Conservation (phyloP, 2,329 filamentous ascomycete species). For the Ceratocystis colombiana region DNA sequence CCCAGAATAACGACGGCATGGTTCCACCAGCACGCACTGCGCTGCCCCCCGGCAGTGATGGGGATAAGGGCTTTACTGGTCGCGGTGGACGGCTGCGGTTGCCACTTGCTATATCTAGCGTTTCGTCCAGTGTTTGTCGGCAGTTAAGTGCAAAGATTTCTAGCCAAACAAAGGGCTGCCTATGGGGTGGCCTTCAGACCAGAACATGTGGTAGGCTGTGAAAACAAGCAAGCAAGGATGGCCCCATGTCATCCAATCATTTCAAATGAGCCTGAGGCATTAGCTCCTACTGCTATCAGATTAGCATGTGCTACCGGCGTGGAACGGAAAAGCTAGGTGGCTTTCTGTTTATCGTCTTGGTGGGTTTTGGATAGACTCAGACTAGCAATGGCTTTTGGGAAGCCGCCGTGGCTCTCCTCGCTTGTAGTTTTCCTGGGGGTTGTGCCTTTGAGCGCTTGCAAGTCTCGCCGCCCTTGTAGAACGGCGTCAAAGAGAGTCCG, state of each 20-base stretch:
- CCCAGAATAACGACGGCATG: neutral
- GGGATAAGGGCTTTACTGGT: neutral
- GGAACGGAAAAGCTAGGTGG: too few species aligned
- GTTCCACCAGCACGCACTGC: neutral
- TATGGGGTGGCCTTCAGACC: neutral
- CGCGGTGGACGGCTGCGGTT: neutral
- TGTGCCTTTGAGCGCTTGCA: too few species aligned
- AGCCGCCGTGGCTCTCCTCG: too few species aligned
- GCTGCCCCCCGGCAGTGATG: neutral
- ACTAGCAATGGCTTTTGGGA: too few species aligned
- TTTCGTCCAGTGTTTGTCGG: constrained; percentile 6
- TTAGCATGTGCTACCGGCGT: too few species aligned
- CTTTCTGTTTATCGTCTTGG: too few species aligned
- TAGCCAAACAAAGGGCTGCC: neutral
- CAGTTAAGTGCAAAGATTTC: neutral
- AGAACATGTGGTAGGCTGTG: neutral
- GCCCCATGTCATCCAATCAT: neutral
- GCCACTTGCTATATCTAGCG: neutral
- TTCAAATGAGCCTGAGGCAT: neutral
- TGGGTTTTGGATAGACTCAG: too few species aligned
- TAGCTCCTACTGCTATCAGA: too few species aligned
- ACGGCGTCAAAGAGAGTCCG: too few species aligned
- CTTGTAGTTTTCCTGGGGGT: too few species aligned
- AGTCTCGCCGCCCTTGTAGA: too few species aligned
- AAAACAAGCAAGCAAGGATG: neutral